phyloP scores from a whole-genome alignment of 106 monocot genomes.

The Allium fistulosum region DNA sequence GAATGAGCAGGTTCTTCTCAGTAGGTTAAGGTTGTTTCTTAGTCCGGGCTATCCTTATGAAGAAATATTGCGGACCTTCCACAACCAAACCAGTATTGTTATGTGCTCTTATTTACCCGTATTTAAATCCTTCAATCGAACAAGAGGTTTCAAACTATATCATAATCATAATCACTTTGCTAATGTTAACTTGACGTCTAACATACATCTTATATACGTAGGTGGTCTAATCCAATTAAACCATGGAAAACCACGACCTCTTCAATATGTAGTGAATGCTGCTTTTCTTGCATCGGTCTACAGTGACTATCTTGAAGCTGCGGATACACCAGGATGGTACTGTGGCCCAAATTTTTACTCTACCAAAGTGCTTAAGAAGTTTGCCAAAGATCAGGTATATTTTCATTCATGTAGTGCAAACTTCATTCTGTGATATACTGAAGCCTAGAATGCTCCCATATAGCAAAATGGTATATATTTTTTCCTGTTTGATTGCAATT shows the following conservation, averaged over 20 bases:
- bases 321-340: constrained; percentile 78
- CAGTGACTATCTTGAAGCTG: constrained; percentile 83
- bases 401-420: neutral
- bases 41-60: constrained; percentile 92
- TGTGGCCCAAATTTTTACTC: constrained; percentile 78
- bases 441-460: neutral
- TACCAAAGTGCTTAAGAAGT: constrained; percentile 40
- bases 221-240: constrained; percentile 26
- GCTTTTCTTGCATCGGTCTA: constrained; percentile 74
- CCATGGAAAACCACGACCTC: constrained; percentile 70
- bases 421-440: neutral
- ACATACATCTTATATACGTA: neutral
- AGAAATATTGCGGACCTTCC: constrained; percentile 77
- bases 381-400: constrained; percentile 59
- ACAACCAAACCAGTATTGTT: constrained; percentile 70
- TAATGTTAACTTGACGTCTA: too few relatives aligned
- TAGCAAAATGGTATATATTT: neutral
- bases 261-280: constrained; percentile 75
- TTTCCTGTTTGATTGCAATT: neutral
- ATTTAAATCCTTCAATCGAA: constrained; percentile 66
- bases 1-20: constrained; percentile 53
- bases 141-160: constrained; percentile 39
- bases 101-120: constrained; percentile 88
- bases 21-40: constrained; percentile 74
- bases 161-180: too few relatives aligned